Evolutionary conservation across 176 grass and related monocot species (phyloP), one percentile per base, ranked within the genome.

Genomic region (Musa schizocarpa): DNA sequence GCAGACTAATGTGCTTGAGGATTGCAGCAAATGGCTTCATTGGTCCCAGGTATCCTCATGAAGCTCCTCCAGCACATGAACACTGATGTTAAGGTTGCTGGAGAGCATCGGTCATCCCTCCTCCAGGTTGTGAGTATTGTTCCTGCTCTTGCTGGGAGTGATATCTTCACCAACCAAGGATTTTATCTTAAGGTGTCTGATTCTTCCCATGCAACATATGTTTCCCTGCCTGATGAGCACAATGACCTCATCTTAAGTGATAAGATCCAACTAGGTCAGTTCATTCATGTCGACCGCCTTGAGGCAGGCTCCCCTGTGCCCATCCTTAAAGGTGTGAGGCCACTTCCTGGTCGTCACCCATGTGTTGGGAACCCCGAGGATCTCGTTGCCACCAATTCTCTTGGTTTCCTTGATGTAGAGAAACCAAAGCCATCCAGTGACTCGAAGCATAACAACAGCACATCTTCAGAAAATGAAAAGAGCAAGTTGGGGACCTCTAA

Each of bases 381-480:
- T 73, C 81, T 96, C 29, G 85, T 88, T 8, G 72, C 85, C 9
- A 76, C 86, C 68, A 83, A 71, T 76, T 92, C 89, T 14, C 87
- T 86, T 1, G 77, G 34, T 72, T 83, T 83, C 56, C 71, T 68
- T 7, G 73, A 71, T 24, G 76, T 17, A 72, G 82, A 92, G 83
- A 92, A 92, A 75, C 58, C 50, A 1, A 77, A 77, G 20, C 66
- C 68, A 50, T 19, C 75, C 34, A 79, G 86, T 53, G 86, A 77
- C 53, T 58, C 77, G 23, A 89, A 87, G 62, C 76, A 81, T 87
- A 26, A 77, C 72, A 75, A 34, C 55, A 74, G 34, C 22, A 79
- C 78, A 76, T 86, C 80, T 1, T 72, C 84, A 54, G 85, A 87
- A 55, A 93, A 90, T 74, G 86, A 92, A 74, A 88, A 69, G 52